phyloP scores from a whole-genome alignment of 805 yeast genomes.

The Scheffersomyces spartinae region DNA sequence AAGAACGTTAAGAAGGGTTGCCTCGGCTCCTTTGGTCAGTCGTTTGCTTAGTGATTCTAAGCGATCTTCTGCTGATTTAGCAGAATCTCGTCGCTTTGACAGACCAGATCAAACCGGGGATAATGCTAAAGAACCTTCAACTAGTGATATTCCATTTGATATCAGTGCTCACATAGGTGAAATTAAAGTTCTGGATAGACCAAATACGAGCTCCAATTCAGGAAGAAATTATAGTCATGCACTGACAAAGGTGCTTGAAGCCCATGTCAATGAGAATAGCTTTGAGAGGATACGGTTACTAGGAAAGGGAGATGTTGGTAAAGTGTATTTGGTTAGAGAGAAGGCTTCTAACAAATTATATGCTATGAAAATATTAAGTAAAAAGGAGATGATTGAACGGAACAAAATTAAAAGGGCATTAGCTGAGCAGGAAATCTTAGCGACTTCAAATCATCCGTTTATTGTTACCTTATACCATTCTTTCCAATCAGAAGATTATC shows the following conservation, averaged over 20 bases:
- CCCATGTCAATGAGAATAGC: constrained; percentile 75
- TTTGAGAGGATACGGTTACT: constrained; percentile 83
- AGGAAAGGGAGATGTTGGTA: constrained; percentile 98
- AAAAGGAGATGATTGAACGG: constrained; percentile 89
- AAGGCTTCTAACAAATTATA: constrained; percentile 61
- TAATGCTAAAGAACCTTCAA: constrained; percentile 3
- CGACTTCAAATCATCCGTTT: constrained; percentile 93
- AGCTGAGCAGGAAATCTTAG: constrained; percentile 94
- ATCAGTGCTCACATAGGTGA: constrained; percentile 33
- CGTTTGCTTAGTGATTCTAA: constrained; percentile 15
- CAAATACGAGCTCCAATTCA: constrained; percentile 25
- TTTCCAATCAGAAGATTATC: constrained; percentile 84
- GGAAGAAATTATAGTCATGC: constrained; percentile 61
- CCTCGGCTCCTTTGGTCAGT: constrained; percentile 68
- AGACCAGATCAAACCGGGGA: neutral
- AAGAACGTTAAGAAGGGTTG: constrained; percentile 54
- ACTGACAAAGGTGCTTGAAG: constrained; percentile 62
- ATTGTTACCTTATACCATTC: constrained; percentile 94
- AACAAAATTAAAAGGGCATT: constrained; percentile 89
- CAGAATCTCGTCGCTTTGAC: constrained; percentile 5
- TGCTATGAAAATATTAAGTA: constrained; percentile 87
- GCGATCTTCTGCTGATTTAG: constrained; percentile 3
- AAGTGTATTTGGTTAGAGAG: constrained; percentile 85
- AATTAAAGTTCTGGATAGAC: constrained; percentile 22
- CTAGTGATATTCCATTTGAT: constrained; percentile 17